Evolutionary conservation across 1,284 basidiomycete species (phyloP).

Genomic region (Trichosporon sp.): DNA sequence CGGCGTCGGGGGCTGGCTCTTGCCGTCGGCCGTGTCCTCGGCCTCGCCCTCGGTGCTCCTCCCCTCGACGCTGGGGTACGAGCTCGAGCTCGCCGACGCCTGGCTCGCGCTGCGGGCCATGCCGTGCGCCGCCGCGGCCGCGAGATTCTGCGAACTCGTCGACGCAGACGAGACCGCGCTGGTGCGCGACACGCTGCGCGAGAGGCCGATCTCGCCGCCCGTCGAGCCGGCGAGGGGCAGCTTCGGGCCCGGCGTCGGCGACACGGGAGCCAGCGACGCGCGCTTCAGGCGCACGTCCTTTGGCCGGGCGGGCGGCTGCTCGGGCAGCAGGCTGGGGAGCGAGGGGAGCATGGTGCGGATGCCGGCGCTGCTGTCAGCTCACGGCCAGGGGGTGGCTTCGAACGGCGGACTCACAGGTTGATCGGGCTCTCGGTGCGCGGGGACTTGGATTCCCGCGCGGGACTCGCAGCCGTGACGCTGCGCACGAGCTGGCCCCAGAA

Average conservation of each 20-base stretch:
- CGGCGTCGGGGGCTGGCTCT: neutral
- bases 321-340: neutral
- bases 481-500: constrained; percentile 42
- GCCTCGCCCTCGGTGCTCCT: neutral
- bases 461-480: constrained; percentile 38
- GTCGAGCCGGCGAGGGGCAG: neutral
- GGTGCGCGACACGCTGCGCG: neutral
- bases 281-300: neutral
- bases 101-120: neutral
- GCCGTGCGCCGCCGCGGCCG: neutral
- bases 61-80: neutral
- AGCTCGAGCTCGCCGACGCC: neutral
- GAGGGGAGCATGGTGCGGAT: neutral
- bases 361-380: neutral
- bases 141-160: neutral
- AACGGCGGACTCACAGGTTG: neutral
- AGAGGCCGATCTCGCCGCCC: neutral
- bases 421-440: neutral
- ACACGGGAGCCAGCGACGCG: neutral
- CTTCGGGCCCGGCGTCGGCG: neutral
- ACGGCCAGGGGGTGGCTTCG: neutral
- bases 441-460: neutral
- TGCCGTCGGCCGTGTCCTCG: neutral
- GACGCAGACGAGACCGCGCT: neutral
- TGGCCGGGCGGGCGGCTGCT: neutral